phyloP scores from a whole-genome alignment of 306 rosid genomes.

The Vigna unguiculata region DNA sequence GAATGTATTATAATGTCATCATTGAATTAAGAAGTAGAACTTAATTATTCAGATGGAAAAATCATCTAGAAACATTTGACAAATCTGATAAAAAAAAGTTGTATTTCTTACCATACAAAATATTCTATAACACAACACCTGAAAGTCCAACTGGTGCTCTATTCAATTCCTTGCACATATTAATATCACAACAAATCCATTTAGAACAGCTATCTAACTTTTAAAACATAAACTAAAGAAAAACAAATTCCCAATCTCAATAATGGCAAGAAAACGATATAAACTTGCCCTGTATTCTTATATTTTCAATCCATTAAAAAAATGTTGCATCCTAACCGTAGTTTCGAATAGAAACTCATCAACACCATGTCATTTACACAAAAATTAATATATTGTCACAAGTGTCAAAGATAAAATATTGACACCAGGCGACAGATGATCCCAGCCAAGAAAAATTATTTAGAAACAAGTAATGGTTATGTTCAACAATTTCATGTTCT shows the following conservation, averaged over 20 bases:
- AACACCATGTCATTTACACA: constrained; percentile 28
- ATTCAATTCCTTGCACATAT: neutral
- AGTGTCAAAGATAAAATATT: constrained; percentile 4
- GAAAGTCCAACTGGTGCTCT: neutral
- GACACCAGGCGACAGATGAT: constrained; percentile 30
- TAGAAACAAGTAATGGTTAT: constrained; percentile 25
- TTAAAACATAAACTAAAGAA: constrained; percentile 20
- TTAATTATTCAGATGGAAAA: constrained; percentile 11
- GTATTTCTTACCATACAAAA: neutral
- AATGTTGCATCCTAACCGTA: constrained; percentile 1
- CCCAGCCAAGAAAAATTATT: constrained; percentile 21
- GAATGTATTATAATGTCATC: constrained; percentile 1
- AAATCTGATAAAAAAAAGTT: constrained; percentile 12
- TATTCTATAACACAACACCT: constrained; percentile 34
- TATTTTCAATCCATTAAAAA: constrained; percentile 25
- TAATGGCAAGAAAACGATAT: neutral
- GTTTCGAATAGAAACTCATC: constrained; percentile 26
- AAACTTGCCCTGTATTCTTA: neutral
- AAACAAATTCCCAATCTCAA: neutral
- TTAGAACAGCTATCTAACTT: constrained; percentile 1
- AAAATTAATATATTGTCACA: constrained; percentile 15
- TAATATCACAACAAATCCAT: constrained; percentile 24
- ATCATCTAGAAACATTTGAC: constrained; percentile 13
- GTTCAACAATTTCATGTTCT: constrained; percentile 30
- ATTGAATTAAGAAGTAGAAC: constrained; percentile 13